Percentiles rank a stretch among this genome's conserved stretches.
phyloP scores from a whole-genome alignment of 352 stramenopile species.

The Aphanomyces invadans region DNA sequence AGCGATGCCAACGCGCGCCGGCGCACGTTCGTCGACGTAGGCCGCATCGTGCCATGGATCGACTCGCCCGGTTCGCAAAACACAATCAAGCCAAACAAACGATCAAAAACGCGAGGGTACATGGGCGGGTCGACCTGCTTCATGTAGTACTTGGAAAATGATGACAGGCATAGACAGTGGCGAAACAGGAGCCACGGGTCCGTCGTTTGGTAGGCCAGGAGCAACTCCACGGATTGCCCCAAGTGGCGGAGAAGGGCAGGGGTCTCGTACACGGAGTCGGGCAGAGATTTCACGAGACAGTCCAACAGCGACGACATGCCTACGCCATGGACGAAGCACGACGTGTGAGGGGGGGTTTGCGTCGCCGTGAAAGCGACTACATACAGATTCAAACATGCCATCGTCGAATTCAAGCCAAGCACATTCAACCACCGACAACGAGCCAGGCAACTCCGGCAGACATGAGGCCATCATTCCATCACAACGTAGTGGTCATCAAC shows the following conservation, averaged over 20 bases:
- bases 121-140: conserved; percentile 45
- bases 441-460: too few relatives aligned
- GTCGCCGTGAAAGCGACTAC: too few relatives aligned
- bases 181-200: conserved; percentile 70
- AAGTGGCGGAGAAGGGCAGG: conserved; percentile 37
- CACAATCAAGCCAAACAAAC: conserved; percentile 63
- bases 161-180: conserved; percentile 54
- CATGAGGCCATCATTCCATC: too few relatives aligned
- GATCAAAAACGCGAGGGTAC: conserved; percentile 65
- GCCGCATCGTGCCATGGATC: conserved; percentile 53
- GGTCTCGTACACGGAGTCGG: conserved; percentile 35
- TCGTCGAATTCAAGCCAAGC: too few relatives aligned
- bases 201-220: conserved; percentile 44
- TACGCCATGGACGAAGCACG: too few relatives aligned
- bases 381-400: too few relatives aligned
- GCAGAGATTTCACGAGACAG: conserved; percentile 70
- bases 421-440: too few relatives aligned
- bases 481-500: too few relatives aligned
- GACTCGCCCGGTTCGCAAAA: conserved; percentile 61
- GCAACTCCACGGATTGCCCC: conserved; percentile 40
- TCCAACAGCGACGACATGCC: conserved; percentile 56
- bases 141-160: conserved; percentile 72
- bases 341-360: too few relatives aligned
- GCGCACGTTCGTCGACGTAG: conserved; percentile 61
- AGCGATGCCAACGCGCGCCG: conserved; percentile 57